Evolutionary conservation across 139 green algal genomes (phyloP), one percentile per base, ranked within the genome.

Genomic region (Ettlia oleoabundans): DNA sequence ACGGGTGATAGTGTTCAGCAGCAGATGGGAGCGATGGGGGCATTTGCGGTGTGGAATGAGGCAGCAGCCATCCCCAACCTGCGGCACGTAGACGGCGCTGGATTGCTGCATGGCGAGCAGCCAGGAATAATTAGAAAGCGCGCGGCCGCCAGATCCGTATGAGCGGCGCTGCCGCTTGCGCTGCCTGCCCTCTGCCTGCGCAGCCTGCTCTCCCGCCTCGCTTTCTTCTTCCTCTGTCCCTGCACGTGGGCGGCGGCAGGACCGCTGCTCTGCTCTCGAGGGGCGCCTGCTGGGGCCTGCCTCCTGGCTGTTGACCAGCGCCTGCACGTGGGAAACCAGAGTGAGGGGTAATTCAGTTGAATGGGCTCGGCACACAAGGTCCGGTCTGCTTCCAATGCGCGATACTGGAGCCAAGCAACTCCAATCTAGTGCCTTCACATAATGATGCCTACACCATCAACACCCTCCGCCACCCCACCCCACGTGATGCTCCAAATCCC

Each of bases 71-170:
- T 10, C 53, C 35, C 76, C 3, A 32, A 65, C 76, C 79, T 95
- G 92, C 0, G 92, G 92, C 41, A 91, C 84, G 67, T 95, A 95
- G 40, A 79, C 58, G 5, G 82, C 85, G 0, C 86, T 70, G 9
- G 35, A 79, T 5, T 86, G 86, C 38, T 69, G 53, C 4, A 47
- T 70, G 9, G 32, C 58, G 43, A 81, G 40, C 40, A 94, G 86
- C 90, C 90, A 94, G 26, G 63, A 30, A 35, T 94, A 94, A n/a
- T 58, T 66, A 28, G 30, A 62, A 21, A 66, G n/a, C 8, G 52
- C 55, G 26, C 89, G 78, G 15, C 61, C 72, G 28, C 35, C 47
- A 51, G 26, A 35, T 33, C 52, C 51, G 35, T 37, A 32, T 32
- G 30, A 3, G 19, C 66, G 35, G 2, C 53, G 51, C 53, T 32